Conservation (phyloP, 2,329 filamentous ascomycete species). For the Claviceps capensis region DNA sequence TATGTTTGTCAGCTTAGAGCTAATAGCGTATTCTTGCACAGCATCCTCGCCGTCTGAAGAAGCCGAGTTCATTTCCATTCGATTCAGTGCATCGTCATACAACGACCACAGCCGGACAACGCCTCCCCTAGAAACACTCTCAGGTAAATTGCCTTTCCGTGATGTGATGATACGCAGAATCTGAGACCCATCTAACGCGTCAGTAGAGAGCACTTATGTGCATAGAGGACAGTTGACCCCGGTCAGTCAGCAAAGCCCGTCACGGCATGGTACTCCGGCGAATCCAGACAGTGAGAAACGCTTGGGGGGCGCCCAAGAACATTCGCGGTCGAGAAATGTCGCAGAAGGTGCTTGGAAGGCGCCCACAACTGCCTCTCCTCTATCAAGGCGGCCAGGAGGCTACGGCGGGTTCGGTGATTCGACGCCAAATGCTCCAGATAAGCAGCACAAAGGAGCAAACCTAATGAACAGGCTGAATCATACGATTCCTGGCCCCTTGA, state of each 20-base stretch:
- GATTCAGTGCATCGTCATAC: conserved; percentile 14
- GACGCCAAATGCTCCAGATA: conserved; percentile 3
- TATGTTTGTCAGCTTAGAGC: neutral
- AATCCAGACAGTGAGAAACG: conserved; percentile 35
- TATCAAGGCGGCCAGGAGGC: conserved; percentile 24
- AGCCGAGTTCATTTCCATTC: conserved; percentile 14
- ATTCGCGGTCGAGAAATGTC: conserved; percentile 22
- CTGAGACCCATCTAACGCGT: neutral
- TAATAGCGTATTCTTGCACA: conserved; percentile 7
- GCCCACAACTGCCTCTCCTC: neutral
- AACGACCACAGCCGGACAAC: conserved; percentile 28
- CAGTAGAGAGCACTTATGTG: conserved; percentile 22
- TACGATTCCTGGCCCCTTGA: conserved; percentile 55
- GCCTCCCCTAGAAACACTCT: conserved; percentile 36
- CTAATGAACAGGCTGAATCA: conserved; percentile 50
- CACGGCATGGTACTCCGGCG: conserved; percentile 49
- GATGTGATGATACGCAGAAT: neutral
- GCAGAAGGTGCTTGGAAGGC: neutral
- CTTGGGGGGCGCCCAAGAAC: conserved; percentile 29
- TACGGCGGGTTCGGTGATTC: conserved; percentile 32
- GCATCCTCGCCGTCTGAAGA: conserved; percentile 25
- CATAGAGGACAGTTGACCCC: conserved; percentile 49
- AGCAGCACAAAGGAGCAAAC: conserved; percentile 13
- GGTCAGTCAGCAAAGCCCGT: conserved; percentile 45
- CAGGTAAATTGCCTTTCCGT: conserved; percentile 28